Conservation (phyloP, 495 filamentous ascomycete genomes). For the Penicillium argentinense region DNA sequence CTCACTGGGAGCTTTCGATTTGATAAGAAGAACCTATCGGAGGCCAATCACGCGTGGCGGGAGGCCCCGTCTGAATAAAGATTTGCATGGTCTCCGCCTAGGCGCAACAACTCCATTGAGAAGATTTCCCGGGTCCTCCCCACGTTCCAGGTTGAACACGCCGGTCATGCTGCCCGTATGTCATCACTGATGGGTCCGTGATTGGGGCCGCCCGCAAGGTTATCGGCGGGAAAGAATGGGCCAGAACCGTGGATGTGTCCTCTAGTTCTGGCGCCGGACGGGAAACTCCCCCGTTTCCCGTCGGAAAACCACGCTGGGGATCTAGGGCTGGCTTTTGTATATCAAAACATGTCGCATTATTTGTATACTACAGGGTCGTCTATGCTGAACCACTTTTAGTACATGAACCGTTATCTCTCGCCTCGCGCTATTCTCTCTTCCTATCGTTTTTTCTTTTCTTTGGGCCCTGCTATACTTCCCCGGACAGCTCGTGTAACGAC, state of each 20-base stretch:
- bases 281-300: constrained; percentile 40
- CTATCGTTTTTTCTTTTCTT: background rate
- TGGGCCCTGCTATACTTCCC: constrained; percentile 7
- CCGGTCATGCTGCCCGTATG: constrained; percentile 11
- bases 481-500: constrained; percentile 12
- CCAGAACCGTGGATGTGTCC: constrained; percentile 24
- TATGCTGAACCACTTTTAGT: too few species aligned
- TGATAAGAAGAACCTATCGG: constrained; percentile 30
- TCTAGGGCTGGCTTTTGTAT: constrained; percentile 29
- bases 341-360: constrained; percentile 28
- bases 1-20: constrained; percentile 24
- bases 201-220: constrained; percentile 29
- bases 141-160: constrained; percentile 15
- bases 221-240: constrained; percentile 37
- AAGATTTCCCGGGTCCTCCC: constrained; percentile 19
- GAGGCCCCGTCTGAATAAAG: constrained; percentile 13
- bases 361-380: constrained; percentile 14
- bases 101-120: constrained; percentile 15
- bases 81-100: constrained; percentile 27
- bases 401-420: too few species aligned
- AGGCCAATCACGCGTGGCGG: constrained; percentile 23
- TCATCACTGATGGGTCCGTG: constrained; percentile 22
- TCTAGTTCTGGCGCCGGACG: too few species aligned
- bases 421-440: background rate
- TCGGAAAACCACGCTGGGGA: constrained; percentile 31